Evolutionary conservation across 768 basidiomycete species (phyloP), one percentile per base, ranked within the genome.

Genomic region (Suillus lakei): DNA sequence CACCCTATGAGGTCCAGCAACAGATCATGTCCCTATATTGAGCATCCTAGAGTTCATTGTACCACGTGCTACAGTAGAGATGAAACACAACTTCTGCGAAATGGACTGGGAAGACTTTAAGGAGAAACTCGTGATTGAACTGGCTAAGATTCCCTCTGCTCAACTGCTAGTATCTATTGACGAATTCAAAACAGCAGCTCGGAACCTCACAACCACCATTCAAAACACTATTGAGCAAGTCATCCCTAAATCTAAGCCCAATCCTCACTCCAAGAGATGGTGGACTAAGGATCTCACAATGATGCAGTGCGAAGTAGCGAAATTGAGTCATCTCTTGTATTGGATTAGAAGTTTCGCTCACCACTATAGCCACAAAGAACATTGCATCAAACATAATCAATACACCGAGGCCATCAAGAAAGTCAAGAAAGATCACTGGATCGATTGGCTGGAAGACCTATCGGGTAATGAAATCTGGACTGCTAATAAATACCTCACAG

Each of bases 401-500:
- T 73, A 71, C 59, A n/a, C 26, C 1, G 65, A 65, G 0, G 30
- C 16, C 13, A 70, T 73, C 16, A 15, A 58, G 18, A 43, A 41
- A 3, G 44, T 70, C 5, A 72, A 75, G 44, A 54, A 39, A 13
- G 63, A 70, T 21, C 75, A 75, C 62, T 74, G 73, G 71, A 8
- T 60, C 0, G 36, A 23, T 10, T 60, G 58, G 63, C 67, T 76
- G 1, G 70, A 70, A 26, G 58, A 66, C n/a, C n/a, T 6, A 43
- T 43, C 2, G 1, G n/a, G n/a, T n/a, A n/a, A n/a, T n/a, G n/a
- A n/a, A n/a, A n/a, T n/a, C n/a, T n/a, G n/a, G n/a, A n/a, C n/a
- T n/a, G n/a, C n/a, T n/a, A n/a, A n/a, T n/a, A n/a, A n/a, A n/a
- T n/a, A n/a, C n/a, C n/a, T n/a, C n/a, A n/a, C n/a, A n/a, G n/a